Evolutionary conservation across 352 stramenopile genomes (phyloP).

Genomic region (Peronospora destructor): DNA sequence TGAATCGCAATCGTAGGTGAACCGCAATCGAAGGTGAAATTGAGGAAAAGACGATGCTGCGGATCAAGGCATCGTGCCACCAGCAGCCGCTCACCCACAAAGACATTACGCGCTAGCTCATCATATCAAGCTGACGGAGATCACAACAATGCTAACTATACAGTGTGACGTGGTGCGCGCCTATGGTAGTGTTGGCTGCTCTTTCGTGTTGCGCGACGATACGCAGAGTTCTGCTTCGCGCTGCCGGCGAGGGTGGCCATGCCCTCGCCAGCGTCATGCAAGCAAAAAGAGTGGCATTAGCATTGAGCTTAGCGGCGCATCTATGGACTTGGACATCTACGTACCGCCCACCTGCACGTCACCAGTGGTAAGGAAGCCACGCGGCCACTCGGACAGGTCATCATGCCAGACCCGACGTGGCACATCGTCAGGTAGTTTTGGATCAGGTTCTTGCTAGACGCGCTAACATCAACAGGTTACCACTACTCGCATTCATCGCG

Average conservation of each 20-base stretch:
- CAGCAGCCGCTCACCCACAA: no score
- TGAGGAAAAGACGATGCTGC: no score
- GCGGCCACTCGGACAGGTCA: conserved; percentile 94
- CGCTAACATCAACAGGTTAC: conserved; percentile 98
- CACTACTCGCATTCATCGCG: conserved; percentile 98
- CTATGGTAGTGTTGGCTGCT: no score
- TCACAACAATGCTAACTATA: no score
- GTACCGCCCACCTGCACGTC: conserved; percentile 95
- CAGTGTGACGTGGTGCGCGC: no score
- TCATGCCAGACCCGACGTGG: conserved; percentile 97
- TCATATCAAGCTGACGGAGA: no score
- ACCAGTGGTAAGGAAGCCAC: conserved; percentile 98
- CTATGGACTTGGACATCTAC: conserved; percentile 99
- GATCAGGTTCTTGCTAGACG: conserved; percentile 95
- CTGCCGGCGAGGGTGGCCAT: conserved; percentile 43
- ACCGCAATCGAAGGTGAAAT: no score
- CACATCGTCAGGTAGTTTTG: conserved; percentile 99
- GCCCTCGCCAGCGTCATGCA: conserved; percentile 95
- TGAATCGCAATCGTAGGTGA: no score
- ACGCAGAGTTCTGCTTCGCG: no score
- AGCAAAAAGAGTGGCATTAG: conserved; percentile 95
- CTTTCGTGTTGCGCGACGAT: no score
- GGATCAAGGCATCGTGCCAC: no score
- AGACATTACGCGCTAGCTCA: no score
- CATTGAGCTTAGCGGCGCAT: conserved; percentile 93